Evolutionary conservation across 441 rosid genomes (phyloP), one percentile per base, ranked within the genome.

Genomic region (Pelargonium fulgidum): DNA sequence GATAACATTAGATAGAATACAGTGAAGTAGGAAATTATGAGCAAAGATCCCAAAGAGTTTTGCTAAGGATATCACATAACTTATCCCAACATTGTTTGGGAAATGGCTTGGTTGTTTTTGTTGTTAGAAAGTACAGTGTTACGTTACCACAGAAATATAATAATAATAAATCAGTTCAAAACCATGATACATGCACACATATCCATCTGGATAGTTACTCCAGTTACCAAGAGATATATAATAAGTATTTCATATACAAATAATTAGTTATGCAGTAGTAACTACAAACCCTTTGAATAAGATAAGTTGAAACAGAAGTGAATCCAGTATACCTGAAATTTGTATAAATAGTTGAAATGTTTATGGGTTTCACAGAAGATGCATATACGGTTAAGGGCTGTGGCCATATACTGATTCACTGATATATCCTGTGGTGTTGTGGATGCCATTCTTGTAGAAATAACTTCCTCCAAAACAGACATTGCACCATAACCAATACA

Each of bases 291-390:
- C 41, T 36, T 8, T 19, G n/a, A 41, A 13, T 9, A 65, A 65
- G 42, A 16, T 7, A 5, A 33, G 7, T 65, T 41, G 0, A 4
- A 7, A 39, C 48, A 65, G 52, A 64, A n/a, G 42, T 3, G 71
- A 58, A 68, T 69, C 56, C 17, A 63, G 61, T 74, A 71, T 73
- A 93, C 99, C 97, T 84, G 93, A 83, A 94, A 94, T 67, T 78
- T 84, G 87, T 89, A 87, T 44, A 94, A 84, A 83, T 89, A 94
- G 84, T 92, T 92, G 86, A 94, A 94, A 82, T 92, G 94, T 79
- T 78, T 83, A 78, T 92, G 91, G 66, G 83, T 85, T 86, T 92
- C 98, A 73, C 96, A 89, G 76, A 83, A 92, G 66, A 74, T 80
- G 86, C 99, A 94, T 63, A 94, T 94, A 69, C 98, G 93, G 61